Percentiles rank a stretch among this genome's conserved stretches.
Evolutionary conservation across 805 yeast genomes (phyloP).

Genomic region (Candida germanica): DNA sequence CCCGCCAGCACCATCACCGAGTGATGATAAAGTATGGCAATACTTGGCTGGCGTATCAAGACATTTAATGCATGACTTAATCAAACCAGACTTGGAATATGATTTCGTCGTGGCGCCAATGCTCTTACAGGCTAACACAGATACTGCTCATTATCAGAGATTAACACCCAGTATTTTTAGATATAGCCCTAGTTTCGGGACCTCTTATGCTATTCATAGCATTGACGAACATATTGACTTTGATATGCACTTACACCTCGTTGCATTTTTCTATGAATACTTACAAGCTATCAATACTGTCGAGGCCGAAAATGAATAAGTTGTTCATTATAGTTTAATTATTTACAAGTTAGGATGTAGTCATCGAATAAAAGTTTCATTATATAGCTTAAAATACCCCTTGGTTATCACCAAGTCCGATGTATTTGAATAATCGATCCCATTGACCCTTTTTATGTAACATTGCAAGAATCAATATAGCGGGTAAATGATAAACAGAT

Average conservation of each 20-base stretch:
- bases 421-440: conserved; percentile 52
- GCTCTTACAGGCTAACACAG: conserved; percentile 59
- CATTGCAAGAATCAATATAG: conserved; percentile 85
- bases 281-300: conserved; percentile 37
- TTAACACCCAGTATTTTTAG: conserved; percentile 55
- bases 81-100: conserved; percentile 28
- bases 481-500: conserved; percentile 91
- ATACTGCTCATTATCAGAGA: conserved; percentile 57
- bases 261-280: conserved; percentile 43
- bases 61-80: conserved; percentile 57
- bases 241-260: conserved; percentile 31
- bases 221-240: conserved; percentile 33
- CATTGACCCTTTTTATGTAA: conserved; percentile 93
- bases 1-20: conserved; percentile 48
- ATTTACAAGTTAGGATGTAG: neutral
- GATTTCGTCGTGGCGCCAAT: conserved; percentile 44
- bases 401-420: conserved; percentile 14
- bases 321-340: neutral
- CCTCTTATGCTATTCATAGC: conserved; percentile 26
- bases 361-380: neutral
- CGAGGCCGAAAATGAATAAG: conserved; percentile 9
- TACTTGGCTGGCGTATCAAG: conserved; percentile 60
- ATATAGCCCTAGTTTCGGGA: conserved; percentile 27
- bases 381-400: neutral
- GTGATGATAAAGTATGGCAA: conserved; percentile 46